Percentiles rank a stretch among this genome's conserved stretches.
Conservation (phyloP, 2,329 filamentous ascomycete genomes). For the Colletotrichum horii region DNA sequence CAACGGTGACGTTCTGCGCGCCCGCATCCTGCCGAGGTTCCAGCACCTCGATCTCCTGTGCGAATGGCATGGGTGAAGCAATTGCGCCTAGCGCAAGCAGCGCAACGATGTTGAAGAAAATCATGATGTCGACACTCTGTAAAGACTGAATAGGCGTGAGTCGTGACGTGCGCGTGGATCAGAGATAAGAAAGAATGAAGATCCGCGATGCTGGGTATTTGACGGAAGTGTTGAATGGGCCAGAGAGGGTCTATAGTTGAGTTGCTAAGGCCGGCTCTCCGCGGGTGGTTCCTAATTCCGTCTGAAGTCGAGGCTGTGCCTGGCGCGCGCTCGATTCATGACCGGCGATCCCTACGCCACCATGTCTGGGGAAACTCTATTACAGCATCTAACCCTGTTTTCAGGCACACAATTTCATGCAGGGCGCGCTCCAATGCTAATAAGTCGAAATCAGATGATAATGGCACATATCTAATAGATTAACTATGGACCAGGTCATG, state of each 20-base stretch:
- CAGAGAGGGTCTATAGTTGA: neutral
- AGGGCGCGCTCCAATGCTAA: neutral
- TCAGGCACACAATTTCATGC: neutral
- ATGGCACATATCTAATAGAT: neutral
- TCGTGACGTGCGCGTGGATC: neutral
- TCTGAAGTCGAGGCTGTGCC: neutral
- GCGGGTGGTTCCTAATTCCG: neutral
- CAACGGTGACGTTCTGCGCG: neutral
- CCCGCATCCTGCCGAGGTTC: neutral
- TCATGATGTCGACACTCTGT: neutral
- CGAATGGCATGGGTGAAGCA: neutral
- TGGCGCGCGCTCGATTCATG: neutral
- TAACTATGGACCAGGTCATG: neutral
- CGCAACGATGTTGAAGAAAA: neutral
- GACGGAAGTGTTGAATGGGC: neutral
- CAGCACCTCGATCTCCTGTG: neutral
- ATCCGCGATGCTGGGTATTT: neutral
- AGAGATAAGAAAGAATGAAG: neutral
- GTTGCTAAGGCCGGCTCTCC: neutral
- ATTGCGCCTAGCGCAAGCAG: neutral
- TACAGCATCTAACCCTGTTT: neutral
- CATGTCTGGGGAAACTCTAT: neutral
- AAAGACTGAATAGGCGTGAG: neutral
- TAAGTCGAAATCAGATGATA: neutral
- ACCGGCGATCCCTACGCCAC: neutral